Evolutionary conservation across 176 grass and related monocot species (phyloP).

Genomic region (Areca catechu): DNA sequence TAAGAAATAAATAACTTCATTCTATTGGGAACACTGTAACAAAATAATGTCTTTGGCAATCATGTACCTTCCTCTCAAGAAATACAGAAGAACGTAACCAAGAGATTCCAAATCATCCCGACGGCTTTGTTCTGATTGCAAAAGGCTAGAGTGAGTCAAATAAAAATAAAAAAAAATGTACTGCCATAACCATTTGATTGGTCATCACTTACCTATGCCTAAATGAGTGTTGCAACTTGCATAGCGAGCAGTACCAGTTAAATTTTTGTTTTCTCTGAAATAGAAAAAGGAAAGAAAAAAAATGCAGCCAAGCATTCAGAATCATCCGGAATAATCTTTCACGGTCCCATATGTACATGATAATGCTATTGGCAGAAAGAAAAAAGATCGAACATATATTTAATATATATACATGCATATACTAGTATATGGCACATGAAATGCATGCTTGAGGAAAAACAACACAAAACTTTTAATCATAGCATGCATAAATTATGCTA

Average conservation of each 20-base stretch:
- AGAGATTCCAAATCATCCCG: conserved; percentile 97
- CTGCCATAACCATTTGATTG: neutral
- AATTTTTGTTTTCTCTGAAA: conserved; percentile 91
- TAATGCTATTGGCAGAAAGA: neutral
- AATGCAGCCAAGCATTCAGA: neutral
- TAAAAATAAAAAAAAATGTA: neutral
- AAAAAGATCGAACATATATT: neutral
- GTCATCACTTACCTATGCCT: conserved; percentile 56
- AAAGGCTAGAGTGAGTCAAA: conserved; percentile 19
- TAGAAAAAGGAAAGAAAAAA: conserved; percentile 3
- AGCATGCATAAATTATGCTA: no score
- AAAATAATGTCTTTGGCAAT: conserved; percentile 4
- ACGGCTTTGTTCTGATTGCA: conserved; percentile 82
- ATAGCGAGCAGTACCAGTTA: conserved; percentile 92
- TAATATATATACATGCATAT: no score
- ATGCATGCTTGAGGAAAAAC: no score
- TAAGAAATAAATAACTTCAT: no score
- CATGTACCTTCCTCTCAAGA: conserved; percentile 72
- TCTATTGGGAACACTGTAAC: neutral
- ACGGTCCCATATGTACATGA: neutral
- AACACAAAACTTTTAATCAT: no score
- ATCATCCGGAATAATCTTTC: no score
- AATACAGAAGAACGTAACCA: conserved; percentile 97
- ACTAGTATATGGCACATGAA: no score
- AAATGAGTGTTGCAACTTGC: conserved; percentile 94